Percentiles rank a stretch among this genome's conserved stretches.
Evolutionary conservation across 495 filamentous ascomycete species (phyloP).

Genomic region (Neurospora sp.): DNA sequence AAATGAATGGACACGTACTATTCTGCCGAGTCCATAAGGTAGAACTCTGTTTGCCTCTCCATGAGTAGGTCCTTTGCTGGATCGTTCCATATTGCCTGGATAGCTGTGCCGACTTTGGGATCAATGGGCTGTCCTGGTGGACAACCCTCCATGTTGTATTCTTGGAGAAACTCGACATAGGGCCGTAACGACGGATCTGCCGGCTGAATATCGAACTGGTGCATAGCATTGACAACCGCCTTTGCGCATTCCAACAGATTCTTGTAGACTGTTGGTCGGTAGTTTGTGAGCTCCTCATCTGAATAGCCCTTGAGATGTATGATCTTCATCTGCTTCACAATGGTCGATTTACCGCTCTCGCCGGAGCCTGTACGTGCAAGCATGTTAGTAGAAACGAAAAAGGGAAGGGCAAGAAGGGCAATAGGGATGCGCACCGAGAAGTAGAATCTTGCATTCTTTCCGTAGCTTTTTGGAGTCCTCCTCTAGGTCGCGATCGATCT

Average conservation of each 20-base stretch:
- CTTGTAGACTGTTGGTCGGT: constrained; percentile 94
- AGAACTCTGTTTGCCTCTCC: constrained; percentile 95
- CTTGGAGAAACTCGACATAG: constrained; percentile 66
- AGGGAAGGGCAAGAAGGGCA: constrained; percentile 5
- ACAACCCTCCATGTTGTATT: constrained; percentile 84
- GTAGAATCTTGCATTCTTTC: constrained; percentile 95
- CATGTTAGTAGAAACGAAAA: neutral
- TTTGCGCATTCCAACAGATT: constrained; percentile 96
- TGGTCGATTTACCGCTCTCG: constrained; percentile 97
- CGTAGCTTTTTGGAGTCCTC: constrained; percentile 85
- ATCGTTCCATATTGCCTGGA: constrained; percentile 84
- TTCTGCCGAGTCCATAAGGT: constrained; percentile 97
- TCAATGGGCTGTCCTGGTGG: constrained; percentile 68
- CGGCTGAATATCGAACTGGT: constrained; percentile 75
- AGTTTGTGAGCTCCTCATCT: constrained; percentile 79
- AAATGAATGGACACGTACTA: constrained; percentile 54
- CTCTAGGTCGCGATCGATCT: constrained; percentile 84
- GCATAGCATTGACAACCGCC: constrained; percentile 77
- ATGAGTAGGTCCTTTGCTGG: constrained; percentile 72
- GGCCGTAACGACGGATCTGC: constrained; percentile 57
- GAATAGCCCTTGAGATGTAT: constrained; percentile 97
- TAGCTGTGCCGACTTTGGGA: constrained; percentile 64
- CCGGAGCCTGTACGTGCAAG: constrained; percentile 62
- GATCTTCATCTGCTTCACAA: constrained; percentile 99
- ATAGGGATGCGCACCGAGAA: constrained; percentile 61